Base-by-base conservation (phyloP, 1,139 yeast species). In the Lodderomyces jiufengensis region DNA sequence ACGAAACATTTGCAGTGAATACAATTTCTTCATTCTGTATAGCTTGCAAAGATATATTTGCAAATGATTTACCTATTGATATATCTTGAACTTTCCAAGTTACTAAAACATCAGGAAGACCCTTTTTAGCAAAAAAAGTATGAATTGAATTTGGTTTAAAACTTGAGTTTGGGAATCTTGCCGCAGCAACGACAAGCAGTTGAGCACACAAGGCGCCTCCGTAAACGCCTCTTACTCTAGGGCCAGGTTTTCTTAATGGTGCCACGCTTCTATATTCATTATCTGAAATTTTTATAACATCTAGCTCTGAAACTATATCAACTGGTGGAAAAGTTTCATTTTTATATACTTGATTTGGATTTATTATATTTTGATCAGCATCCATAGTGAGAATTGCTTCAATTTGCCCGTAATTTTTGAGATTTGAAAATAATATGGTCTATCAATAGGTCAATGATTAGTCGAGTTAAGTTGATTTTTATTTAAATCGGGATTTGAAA, bases 21-120 rank as follows among this genome's bases (percentile, higher is more conserved):
- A 71, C 70, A 33, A 79, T 49, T 12, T 59, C 56, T n/a, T 73
- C 76, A 16, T 66, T 54, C 53, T 81, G 88, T 31, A 57, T 63
- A 0, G 80, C 84, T 30, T 66, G 63, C 5, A 83, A 70, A 28
- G 75, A 70, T 37, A 84, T 67, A 33, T 82, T 80, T 29, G 72
- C 64, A 51, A 78, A 84, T 43, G 47, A 78, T 42, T 70, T 74
- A 3, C 94, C 92, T 40, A 73, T 57, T 36, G 66, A 58, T n/a
- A 59, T 51, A 29, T 42, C 37, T 6, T 58, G 58, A 3, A 65
- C 63, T 39, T 55, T 56, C 66, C 71, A 69, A 7, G 52, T 48
- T 39, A 66, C 51, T 12, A 42, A 42, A 13, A 46, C 44, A 15
- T 49, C 40, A 9, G 51, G 51, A 14, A 43, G 39, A 0, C 59